Evolutionary conservation across 345 rosid species (phyloP), one percentile per base, ranked within the genome.

Genomic region (Pistacia integerrima): DNA sequence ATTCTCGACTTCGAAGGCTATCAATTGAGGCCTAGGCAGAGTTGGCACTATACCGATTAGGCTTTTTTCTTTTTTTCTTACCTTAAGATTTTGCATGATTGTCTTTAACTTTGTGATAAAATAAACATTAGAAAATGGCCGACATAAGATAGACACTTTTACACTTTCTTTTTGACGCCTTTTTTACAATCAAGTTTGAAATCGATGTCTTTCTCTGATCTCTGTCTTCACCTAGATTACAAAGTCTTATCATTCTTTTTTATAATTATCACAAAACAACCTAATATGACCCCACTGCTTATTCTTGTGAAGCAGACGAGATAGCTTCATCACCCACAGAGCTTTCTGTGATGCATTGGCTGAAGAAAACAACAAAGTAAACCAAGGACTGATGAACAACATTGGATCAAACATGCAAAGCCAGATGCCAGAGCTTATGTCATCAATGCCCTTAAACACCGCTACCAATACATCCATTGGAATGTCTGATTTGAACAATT

Each of bases 271-370:
- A 14, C 22, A 16, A 64, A 54, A 16, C 36, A 38, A 65, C 30
- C 67, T 76, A 76, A 82, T 57, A 44, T 30, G 62, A 64, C 60
- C 78, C 70, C 61, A 56, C 67, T 25, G 33, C 48, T 46, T 49
- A 13, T 56, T 38, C 18, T 46, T 3, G 30, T 67, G 16, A 55
- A 77, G 86, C 89, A 90, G 94, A 78, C 85, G 90, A 68, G 94
- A 90, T 25, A 87, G 91, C 76, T 90, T 88, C 83, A 87, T 90
- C 30, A 88, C 92, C 51, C 94, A 88, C 76, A 85, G 94, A 67
- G 94, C 94, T 2, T 90, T 90, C 69, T 90, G 94, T 36, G 94
- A 90, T 48, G 94, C 94, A 52, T 66, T 90, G 49, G 87, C 94
- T 3, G 92, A 90, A 81, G 94, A 90, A 69, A 90, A 91, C 86